phyloP scores from a whole-genome alignment of 768 basidiomycete genomes.

The Lentinula lateritia region DNA sequence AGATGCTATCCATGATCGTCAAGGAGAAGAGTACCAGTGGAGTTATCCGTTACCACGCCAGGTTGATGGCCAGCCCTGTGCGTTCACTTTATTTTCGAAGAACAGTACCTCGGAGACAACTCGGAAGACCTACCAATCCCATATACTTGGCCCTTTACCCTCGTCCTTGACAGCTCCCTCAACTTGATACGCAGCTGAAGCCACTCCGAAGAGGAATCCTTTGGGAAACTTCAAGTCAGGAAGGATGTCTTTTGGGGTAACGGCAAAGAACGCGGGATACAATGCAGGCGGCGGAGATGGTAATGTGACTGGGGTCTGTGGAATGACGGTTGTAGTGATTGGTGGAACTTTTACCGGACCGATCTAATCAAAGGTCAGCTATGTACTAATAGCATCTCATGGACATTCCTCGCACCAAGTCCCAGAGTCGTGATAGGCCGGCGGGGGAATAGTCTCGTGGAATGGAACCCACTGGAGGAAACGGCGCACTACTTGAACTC shows the following conservation, averaged over 20 bases:
- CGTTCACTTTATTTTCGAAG: neutral
- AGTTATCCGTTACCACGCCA: conserved; percentile 34
- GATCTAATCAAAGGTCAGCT: conserved; percentile 21
- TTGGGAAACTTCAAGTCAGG: conserved; percentile 39
- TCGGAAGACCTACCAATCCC: conserved; percentile 29
- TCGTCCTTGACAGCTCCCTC: conserved; percentile 48
- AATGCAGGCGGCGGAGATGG: conserved; percentile 40
- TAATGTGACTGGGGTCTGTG: conserved; percentile 28
- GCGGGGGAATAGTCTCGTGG: conserved; percentile 32
- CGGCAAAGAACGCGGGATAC: conserved; percentile 42
- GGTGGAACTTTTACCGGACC: conserved; percentile 38
- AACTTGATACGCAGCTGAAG: conserved; percentile 48
- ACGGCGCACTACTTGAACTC: conserved; percentile 13
- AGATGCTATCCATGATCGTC: neutral
- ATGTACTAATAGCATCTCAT: neutral
- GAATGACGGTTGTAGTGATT: conserved; percentile 38
- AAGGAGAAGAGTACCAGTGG: conserved; percentile 27
- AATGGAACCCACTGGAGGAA: conserved; percentile 36
- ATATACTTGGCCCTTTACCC: conserved; percentile 41
- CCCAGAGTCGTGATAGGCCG: conserved; percentile 36
- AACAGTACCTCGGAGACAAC: neutral
- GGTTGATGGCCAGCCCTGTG: conserved; percentile 35
- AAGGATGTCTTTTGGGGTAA: conserved; percentile 36
- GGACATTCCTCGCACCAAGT: conserved; percentile 23
- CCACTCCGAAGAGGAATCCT: conserved; percentile 46